These are phyloP conservation scores for Globisporangium middletonii DNA, from an alignment of 352 stramenopile genomes.

Conservation along the genomic window DNA sequence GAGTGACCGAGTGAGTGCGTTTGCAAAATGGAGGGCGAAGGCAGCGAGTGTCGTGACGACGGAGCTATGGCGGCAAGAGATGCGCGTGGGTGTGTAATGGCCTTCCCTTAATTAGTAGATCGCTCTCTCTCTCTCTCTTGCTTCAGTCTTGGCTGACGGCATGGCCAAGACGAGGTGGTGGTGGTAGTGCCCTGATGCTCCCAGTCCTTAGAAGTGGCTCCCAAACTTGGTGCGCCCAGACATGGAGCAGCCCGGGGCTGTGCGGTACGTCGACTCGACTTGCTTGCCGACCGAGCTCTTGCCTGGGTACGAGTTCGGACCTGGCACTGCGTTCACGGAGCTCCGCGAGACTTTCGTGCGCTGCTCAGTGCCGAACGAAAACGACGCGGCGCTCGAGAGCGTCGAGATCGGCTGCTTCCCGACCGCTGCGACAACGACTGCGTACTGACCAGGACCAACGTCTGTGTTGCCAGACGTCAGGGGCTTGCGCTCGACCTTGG, in stretches of 20 bases:
- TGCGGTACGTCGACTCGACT: constrained; percentile 59
- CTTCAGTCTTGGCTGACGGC: too few relatives aligned
- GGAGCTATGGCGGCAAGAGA: too few relatives aligned
- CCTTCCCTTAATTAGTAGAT: too few relatives aligned
- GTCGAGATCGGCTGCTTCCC: constrained; percentile 67
- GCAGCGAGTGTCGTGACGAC: too few relatives aligned
- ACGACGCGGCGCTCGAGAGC: constrained; percentile 43
- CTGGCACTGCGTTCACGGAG: constrained; percentile 23
- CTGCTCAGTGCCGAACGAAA: constrained; percentile 60
- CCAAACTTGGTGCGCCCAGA: constrained; percentile 76
- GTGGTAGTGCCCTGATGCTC: background rate
- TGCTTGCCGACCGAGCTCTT: constrained; percentile 63
- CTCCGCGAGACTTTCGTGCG: constrained; percentile 32
- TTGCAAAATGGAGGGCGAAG: too few relatives aligned
- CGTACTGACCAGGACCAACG: constrained; percentile 68
- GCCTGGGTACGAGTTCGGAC: constrained; percentile 43
- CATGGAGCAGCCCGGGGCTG: constrained; percentile 64
- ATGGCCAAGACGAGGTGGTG: background rate
- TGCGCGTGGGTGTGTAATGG: too few relatives aligned
- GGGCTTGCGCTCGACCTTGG: constrained; percentile 66
- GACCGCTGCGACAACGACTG: constrained; percentile 54
- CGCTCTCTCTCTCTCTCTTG: too few relatives aligned
- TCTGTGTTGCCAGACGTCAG: constrained; percentile 38
- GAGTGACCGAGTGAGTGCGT: too few relatives aligned
- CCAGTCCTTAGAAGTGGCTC: constrained; percentile 41